Evolutionary conservation across 1,284 basidiomycete species (phyloP).

Genomic region (Sporisorium graminicola): DNA sequence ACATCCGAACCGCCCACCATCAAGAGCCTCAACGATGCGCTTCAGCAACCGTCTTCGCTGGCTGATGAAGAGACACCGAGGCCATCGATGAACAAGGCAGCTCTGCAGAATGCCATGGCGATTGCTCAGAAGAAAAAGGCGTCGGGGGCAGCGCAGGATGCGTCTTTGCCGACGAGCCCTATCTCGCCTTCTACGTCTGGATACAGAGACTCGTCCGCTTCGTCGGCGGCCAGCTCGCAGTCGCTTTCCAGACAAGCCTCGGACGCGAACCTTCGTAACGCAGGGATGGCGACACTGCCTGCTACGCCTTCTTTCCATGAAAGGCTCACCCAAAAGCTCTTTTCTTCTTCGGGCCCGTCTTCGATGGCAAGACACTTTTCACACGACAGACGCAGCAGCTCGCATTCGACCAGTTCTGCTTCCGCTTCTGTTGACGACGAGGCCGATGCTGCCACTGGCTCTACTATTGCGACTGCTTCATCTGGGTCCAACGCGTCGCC

Average conservation of each 20-base stretch:
- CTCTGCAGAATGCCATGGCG: conserved; percentile 29
- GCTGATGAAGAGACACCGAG: conserved; percentile 46
- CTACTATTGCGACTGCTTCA: background rate
- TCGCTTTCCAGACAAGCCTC: conserved; percentile 33
- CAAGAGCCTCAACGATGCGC: conserved; percentile 41
- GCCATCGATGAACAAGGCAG: conserved; percentile 48
- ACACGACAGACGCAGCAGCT: conserved; percentile 43
- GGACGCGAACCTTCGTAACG: conserved; percentile 34
- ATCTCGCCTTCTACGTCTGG: conserved; percentile 16
- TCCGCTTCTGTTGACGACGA: conserved; percentile 37
- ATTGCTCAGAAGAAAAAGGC: conserved; percentile 25
- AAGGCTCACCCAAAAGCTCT: conserved; percentile 44
- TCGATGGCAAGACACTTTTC: conserved; percentile 38
- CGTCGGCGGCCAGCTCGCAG: conserved; percentile 22
- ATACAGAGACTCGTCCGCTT: conserved; percentile 36
- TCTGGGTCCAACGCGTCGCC: conserved; percentile 10
- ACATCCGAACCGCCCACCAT: conserved; percentile 49
- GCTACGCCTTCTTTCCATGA: conserved; percentile 40
- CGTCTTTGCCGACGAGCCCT: conserved; percentile 29
- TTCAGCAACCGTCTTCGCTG: conserved; percentile 2
- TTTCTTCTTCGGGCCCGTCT: conserved; percentile 30
- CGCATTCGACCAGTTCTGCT: conserved; percentile 33
- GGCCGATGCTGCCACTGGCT: background rate
- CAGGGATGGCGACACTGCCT: conserved; percentile 3
- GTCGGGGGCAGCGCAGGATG: background rate